Percentiles rank a stretch among this genome's conserved stretches.
Evolutionary conservation across 2,329 filamentous ascomycete species (phyloP).

Genomic region (Furcasterigmium furcatum): DNA sequence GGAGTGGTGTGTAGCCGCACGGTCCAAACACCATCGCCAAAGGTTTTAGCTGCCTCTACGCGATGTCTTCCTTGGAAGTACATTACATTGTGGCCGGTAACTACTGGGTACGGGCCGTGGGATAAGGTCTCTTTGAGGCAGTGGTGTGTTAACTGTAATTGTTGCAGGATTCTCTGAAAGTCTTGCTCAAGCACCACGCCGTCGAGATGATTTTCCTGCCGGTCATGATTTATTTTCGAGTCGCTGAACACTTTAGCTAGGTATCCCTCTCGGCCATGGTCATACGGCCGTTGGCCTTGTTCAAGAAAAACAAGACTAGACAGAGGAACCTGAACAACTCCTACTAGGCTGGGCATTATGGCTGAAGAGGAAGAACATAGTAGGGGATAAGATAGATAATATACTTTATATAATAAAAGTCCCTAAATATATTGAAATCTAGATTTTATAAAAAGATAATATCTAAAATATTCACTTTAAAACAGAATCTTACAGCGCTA

Average conservation of each 20-base stretch:
- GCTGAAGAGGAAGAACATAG: background rate
- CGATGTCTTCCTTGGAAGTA: slow-evolving; percentile 3
- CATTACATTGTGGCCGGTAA: background rate
- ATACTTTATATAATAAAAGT: too few relatives aligned
- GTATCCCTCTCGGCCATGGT: slow-evolving; percentile 1
- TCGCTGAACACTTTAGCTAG: slow-evolving; percentile 1
- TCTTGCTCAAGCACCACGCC: slow-evolving; percentile 1
- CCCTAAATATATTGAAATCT: background rate
- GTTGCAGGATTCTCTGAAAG: slow-evolving; percentile 1
- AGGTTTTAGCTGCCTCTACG: slow-evolving; percentile 3
- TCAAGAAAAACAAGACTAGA: background rate
- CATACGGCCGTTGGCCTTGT: background rate
- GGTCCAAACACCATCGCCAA: background rate
- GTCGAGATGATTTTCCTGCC: slow-evolving; percentile 1
- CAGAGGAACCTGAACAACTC: slow-evolving; percentile 3
- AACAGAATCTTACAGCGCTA: background rate
- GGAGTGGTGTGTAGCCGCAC: slow-evolving; percentile 1
- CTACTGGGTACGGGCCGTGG: slow-evolving; percentile 1
- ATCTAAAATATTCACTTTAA: background rate
- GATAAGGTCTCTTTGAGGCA: slow-evolving; percentile 1
- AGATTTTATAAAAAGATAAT: background rate
- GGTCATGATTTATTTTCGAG: background rate
- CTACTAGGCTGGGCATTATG: slow-evolving; percentile 2
- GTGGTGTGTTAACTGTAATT: background rate
- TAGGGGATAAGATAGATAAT: background rate